Percentiles rank a stretch among this genome's conserved stretches.
Conservation (phyloP, 805 yeast species). For the Candida endomychidarum region DNA sequence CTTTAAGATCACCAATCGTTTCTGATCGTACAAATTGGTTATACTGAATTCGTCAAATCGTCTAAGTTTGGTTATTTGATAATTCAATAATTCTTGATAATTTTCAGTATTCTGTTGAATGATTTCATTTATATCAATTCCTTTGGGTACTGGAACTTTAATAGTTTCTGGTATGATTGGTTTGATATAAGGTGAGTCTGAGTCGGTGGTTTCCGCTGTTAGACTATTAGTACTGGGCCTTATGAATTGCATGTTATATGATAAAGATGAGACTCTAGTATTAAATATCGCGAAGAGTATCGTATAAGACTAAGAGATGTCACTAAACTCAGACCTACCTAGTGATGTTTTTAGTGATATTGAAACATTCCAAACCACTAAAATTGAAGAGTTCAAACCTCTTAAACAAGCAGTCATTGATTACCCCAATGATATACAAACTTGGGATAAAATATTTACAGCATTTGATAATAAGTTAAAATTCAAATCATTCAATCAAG, state of each 20-base stretch:
- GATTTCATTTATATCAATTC: constrained; percentile 17
- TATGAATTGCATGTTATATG: constrained; percentile 3
- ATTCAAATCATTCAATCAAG: constrained; percentile 11
- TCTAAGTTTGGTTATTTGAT: constrained; percentile 1
- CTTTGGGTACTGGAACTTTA: constrained; percentile 19
- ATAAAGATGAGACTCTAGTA: constrained; percentile 1
- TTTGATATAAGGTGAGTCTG: constrained; percentile 4
- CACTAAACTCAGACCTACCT: constrained; percentile 4
- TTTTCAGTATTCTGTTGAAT: constrained; percentile 17
- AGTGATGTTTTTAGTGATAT: constrained; percentile 10
- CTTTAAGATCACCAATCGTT: constrained; percentile 31
- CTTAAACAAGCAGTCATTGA: constrained; percentile 11
- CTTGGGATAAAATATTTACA: constrained; percentile 42
- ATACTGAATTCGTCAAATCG: constrained; percentile 4
- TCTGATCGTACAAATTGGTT: constrained; percentile 19
- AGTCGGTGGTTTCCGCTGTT: not conserved
- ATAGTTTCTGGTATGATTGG: constrained; percentile 9
- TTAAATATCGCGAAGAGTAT: no score
- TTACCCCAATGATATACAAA: constrained; percentile 31
- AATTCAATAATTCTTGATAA: constrained; percentile 5
- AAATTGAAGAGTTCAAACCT: constrained; percentile 13
- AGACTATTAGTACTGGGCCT: constrained; percentile 1
- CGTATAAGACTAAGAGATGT: no score
- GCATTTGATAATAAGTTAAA: constrained; percentile 23
- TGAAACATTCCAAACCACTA: not conserved